A percentile compares a stretch with the other conserved stretches of the same genome.
These are phyloP conservation scores for Mesotaenium endlicherianum DNA, from an alignment of 139 green algal genomes.

Conservation along the genomic window DNA sequence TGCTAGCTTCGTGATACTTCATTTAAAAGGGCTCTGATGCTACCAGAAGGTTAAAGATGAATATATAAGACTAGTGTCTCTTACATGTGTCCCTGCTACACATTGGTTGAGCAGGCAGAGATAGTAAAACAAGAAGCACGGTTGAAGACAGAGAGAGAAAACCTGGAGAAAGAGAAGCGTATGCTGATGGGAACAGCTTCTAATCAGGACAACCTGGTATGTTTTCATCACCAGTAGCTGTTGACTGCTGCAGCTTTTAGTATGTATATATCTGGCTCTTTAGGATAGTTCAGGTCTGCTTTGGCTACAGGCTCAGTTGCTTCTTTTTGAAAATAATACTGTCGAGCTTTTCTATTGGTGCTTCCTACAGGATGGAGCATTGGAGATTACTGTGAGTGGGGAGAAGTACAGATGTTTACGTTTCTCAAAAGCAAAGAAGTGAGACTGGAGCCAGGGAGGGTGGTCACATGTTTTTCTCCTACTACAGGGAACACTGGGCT, in stretches of 20 bases:
- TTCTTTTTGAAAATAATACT: not conserved
- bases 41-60: not conserved
- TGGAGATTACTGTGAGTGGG: constrained; percentile 49
- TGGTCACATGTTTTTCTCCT: too few relatives aligned
- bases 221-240: not conserved
- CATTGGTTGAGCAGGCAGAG: constrained; percentile 21
- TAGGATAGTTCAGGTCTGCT: not conserved
- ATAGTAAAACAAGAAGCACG: constrained; percentile 39
- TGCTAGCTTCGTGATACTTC: not conserved
- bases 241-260: not conserved
- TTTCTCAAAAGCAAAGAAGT: constrained; percentile 50
- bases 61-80: not conserved
- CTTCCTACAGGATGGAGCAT: constrained; percentile 20
- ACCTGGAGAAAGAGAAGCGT: constrained; percentile 46
- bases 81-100: not conserved
- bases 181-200: constrained; percentile 47
- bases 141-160: constrained; percentile 18
- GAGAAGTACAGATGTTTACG: constrained; percentile 48
- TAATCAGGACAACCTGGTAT: constrained; percentile 23
- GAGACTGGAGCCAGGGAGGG: too few relatives aligned
- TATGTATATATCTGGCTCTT: not conserved
- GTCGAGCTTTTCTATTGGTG: not conserved
- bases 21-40: not conserved
- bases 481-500: too few relatives aligned
- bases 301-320: not conserved